Conservation (phyloP, 495 filamentous ascomycete species). For the Copromyces sp. region DNA sequence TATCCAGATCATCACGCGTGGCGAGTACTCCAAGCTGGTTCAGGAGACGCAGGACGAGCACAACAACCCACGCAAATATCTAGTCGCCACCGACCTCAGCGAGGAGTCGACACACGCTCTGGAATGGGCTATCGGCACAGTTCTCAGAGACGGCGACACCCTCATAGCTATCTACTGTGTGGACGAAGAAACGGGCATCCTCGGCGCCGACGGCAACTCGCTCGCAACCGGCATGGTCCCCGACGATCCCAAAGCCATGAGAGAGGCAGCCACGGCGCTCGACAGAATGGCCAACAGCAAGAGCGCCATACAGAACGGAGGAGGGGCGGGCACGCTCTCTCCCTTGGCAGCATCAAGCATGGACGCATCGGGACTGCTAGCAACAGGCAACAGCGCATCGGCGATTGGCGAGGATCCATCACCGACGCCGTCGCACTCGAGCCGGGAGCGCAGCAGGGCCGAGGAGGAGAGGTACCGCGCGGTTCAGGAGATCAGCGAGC, state of each 20-base stretch:
- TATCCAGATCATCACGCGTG: conserved; percentile 79
- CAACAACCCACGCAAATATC: conserved; percentile 70
- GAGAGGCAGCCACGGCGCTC: conserved; percentile 55
- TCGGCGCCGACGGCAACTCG: conserved; percentile 16
- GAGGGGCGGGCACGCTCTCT: conserved; percentile 6
- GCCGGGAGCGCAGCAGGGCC: conserved; percentile 38
- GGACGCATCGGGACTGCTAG: conserved; percentile 14
- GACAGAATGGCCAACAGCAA: conserved; percentile 31
- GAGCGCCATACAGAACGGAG: conserved; percentile 16
- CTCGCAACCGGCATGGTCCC: conserved; percentile 13
- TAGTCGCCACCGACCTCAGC: conserved; percentile 87
- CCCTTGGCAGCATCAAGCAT: neutral
- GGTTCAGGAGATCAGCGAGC: conserved; percentile 63
- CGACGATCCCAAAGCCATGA: conserved; percentile 51
- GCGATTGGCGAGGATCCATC: conserved; percentile 18
- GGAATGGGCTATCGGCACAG: conserved; percentile 94
- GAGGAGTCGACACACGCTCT: conserved; percentile 89
- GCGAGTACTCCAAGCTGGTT: conserved; percentile 65
- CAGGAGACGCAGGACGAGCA: conserved; percentile 66
- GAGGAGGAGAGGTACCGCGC: conserved; percentile 73
- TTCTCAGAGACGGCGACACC: conserved; percentile 91
- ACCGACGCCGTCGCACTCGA: conserved; percentile 27
- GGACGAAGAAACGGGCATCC: conserved; percentile 67
- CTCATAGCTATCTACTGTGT: conserved; percentile 84
- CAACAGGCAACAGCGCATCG: conserved; percentile 14